Evolutionary conservation across 176 grass and related monocot genomes (phyloP), one percentile per base, ranked within the genome.

Genomic region (Rhipidocladum racemiflorum): DNA sequence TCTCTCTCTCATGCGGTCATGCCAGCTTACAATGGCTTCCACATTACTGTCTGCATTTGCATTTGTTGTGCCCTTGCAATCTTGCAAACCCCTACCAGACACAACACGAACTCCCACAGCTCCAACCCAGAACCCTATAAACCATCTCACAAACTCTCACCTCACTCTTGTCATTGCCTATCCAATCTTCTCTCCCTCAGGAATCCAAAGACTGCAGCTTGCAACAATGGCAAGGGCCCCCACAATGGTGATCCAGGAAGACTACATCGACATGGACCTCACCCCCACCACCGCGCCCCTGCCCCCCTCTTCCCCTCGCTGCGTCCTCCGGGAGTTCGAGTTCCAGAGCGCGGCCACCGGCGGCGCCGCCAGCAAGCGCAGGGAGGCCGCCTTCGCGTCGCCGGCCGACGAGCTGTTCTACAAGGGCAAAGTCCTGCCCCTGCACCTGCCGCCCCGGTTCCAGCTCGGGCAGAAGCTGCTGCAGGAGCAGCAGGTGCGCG

Each of bases 381-480:
- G 43, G 86, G 84, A 81, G 43, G 70, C 59, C 11, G 71, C 66
- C 48, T 79, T 74, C 82, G 76, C 79, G 62, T 93, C 83, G 42
- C 91, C 96, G 14, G 92, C 93, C 0, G 96, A 99, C 81, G 96
- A 99, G 84, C 96, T 99, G 5, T 99, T 99, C 85, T 91, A 99
- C 90, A 88, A 91, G 84, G 96, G 96, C 42, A 99, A 95, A 27
- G 89, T 98, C 49, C 82, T 98, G 8, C 96, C 96, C 5, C 78
- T 98, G 8, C 92, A 91, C 66, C 85, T 97, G 2, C 90, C 95
- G 10, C 92, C 95, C 15, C 78, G 90, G 43, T 69, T 97, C 51
- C 90, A 92, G 65, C 88, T 97, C 82, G 88, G 94, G 69, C 90
- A 92, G 80, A 89, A 92, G 61, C 87, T 94, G 49, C 68, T 92